Percentiles rank a stretch among this genome's conserved stretches.
Conservation (phyloP, 805 yeast species). For the Zygotorulaspora florentina region DNA sequence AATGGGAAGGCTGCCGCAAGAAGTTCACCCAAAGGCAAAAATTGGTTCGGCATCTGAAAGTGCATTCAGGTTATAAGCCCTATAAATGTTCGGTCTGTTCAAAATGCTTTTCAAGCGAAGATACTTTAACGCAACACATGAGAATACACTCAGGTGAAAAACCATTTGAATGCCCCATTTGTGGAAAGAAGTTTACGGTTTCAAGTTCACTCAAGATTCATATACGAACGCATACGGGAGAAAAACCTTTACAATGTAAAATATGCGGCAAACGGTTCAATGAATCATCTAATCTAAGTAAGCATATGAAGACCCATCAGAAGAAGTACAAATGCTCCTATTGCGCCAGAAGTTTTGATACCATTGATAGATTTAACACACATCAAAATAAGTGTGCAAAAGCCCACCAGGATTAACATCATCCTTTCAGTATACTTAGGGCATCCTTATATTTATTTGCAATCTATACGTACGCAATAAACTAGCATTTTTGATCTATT, state of each 20-base stretch:
- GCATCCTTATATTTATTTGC: neutral
- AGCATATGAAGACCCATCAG: conserved; percentile 78
- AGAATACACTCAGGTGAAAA: conserved; percentile 87
- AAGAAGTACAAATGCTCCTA: conserved; percentile 47
- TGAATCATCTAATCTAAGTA: conserved; percentile 83
- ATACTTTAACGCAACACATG: conserved; percentile 74
- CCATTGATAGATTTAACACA: conserved; percentile 38
- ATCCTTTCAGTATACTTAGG: neutral
- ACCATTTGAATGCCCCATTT: conserved; percentile 69
- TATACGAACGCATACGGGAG: conserved; percentile 82
- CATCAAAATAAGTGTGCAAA: conserved; percentile 34
- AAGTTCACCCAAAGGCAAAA: conserved; percentile 80
- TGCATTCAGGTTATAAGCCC: conserved; percentile 84
- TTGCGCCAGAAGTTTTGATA: conserved; percentile 53
- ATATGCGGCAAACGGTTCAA: conserved; percentile 82
- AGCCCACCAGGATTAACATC: neutral
- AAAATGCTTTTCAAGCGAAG: conserved; percentile 68
- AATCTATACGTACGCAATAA: neutral
- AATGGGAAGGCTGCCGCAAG: conserved; percentile 77
- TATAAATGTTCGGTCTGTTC: conserved; percentile 67
- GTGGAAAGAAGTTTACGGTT: conserved; percentile 79
- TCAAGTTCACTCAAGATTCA: conserved; percentile 81
- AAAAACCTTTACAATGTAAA: conserved; percentile 76
- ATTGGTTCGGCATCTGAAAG: conserved; percentile 76
- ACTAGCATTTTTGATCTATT: neutral